These are phyloP conservation scores for Blastobotrys buckinghamii DNA, from an alignment of 1,139 yeast genomes.

Conservation along the genomic window DNA sequence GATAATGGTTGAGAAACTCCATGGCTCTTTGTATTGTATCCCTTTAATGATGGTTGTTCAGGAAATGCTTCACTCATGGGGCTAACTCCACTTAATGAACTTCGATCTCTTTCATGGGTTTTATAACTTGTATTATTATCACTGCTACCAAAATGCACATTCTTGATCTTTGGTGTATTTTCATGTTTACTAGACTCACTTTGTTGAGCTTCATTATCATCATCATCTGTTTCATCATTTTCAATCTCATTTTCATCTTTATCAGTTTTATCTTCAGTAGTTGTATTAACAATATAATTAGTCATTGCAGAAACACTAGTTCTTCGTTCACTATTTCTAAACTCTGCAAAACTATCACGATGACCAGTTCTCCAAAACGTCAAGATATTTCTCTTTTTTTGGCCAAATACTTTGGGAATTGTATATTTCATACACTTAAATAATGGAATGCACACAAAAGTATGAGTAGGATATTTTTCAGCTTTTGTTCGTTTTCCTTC, in stretches of 20 bases:
- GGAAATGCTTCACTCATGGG: neutral
- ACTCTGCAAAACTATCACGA: slow-evolving; percentile 7
- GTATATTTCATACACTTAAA: slow-evolving; percentile 28
- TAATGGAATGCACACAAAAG: slow-evolving; percentile 47
- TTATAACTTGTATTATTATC: neutral
- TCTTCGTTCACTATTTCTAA: slow-evolving; percentile 3
- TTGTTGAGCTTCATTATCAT: neutral
- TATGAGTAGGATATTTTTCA: slow-evolving; percentile 44
- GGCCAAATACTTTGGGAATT: neutral
- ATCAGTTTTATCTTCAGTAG: neutral
- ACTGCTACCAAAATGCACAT: neutral
- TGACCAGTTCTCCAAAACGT: slow-evolving; percentile 4
- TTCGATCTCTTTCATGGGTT: neutral
- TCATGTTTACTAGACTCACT: neutral
- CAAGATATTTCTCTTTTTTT: neutral
- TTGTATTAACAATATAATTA: neutral
- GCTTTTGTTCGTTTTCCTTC: slow-evolving; percentile 49
- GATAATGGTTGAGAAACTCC: slow-evolving; percentile 7
- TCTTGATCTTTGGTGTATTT: neutral
- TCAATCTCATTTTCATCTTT: neutral
- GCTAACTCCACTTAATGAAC: neutral
- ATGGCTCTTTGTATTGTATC: neutral
- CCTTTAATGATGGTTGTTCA: neutral
- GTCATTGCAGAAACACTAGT: slow-evolving; percentile 2
- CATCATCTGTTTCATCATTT: neutral